Conservation (phyloP, 164 flowering plant genomes). For the Piper betle region DNA sequence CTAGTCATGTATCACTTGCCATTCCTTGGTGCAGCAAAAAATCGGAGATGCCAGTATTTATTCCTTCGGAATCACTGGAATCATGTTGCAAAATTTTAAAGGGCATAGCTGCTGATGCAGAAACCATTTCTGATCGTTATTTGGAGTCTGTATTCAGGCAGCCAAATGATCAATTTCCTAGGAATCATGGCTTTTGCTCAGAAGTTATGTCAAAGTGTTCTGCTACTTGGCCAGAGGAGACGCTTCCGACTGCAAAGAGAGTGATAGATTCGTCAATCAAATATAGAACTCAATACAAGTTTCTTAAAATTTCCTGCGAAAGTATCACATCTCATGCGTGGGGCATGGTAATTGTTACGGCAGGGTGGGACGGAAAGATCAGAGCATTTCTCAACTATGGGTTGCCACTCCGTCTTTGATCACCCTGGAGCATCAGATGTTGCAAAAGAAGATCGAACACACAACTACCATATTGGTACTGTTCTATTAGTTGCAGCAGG, state of each 20-base stretch:
- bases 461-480: too few species aligned
- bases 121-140: too few species aligned
- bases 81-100: too few species aligned
- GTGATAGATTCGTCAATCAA: conserved; percentile 16
- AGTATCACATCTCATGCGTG: conserved; percentile 46
- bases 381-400: conserved; percentile 74
- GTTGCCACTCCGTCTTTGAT: conserved; percentile 49
- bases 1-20: conserved; percentile 50
- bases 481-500: too few species aligned
- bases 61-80: neutral
- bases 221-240: conserved; percentile 90
- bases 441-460: conserved; percentile 38
- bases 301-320: conserved; percentile 51
- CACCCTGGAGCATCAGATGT: too few species aligned
- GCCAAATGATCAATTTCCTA: conserved; percentile 37
- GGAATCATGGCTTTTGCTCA: conserved; percentile 31
- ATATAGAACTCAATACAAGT: conserved; percentile 37
- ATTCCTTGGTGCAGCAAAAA: conserved; percentile 62
- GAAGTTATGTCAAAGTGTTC: conserved; percentile 43
- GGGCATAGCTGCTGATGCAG: too few species aligned
- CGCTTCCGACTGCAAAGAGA: conserved; percentile 25
- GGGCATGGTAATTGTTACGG: conserved; percentile 81
- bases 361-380: conserved; percentile 79
- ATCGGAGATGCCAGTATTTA: conserved; percentile 7
- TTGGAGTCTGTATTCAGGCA: conserved; percentile 1